A percentile compares a stretch with the other conserved stretches of the same genome.
Conservation (phyloP, 257 asterid genomes). For the Scutellaria barbata region DNA sequence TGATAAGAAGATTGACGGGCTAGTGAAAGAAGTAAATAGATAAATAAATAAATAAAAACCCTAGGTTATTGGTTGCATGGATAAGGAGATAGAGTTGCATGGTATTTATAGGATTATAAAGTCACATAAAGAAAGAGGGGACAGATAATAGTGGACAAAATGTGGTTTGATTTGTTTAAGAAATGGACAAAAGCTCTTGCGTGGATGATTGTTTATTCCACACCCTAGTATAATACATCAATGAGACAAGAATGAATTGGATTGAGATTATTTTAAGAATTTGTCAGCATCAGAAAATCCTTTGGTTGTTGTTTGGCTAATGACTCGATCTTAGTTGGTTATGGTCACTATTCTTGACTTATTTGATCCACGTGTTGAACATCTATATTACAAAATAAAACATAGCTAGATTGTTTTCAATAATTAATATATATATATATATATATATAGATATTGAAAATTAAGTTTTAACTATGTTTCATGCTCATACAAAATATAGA, state of each 20-base stretch:
- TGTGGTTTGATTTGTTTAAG: conserved; percentile 48
- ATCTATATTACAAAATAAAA: not conserved
- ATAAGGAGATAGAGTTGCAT: conserved; percentile 31
- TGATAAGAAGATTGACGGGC: not conserved
- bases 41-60: too few relatives aligned
- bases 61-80: conserved; percentile 40
- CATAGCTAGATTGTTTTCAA: too few relatives aligned
- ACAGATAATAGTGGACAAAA: conserved; percentile 57
- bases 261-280: conserved; percentile 10
- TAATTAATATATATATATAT: too few relatives aligned
- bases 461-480: too few relatives aligned
- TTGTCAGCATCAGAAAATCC: conserved; percentile 18
- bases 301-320: conserved; percentile 20
- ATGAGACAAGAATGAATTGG: conserved; percentile 27
- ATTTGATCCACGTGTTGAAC: not conserved
- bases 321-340: conserved; percentile 1
- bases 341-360: not conserved
- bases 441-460: too few relatives aligned
- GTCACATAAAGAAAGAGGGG: conserved; percentile 27
- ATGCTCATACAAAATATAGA: too few relatives aligned
- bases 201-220: conserved; percentile 46
- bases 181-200: conserved; percentile 45
- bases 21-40: not conserved
- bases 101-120: conserved; percentile 44
- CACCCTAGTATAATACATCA: conserved; percentile 13